A percentile compares a stretch with the other conserved stretches of the same genome.
phyloP scores from a whole-genome alignment of 176 grass and related monocot species.

The Chloris gayana region DNA sequence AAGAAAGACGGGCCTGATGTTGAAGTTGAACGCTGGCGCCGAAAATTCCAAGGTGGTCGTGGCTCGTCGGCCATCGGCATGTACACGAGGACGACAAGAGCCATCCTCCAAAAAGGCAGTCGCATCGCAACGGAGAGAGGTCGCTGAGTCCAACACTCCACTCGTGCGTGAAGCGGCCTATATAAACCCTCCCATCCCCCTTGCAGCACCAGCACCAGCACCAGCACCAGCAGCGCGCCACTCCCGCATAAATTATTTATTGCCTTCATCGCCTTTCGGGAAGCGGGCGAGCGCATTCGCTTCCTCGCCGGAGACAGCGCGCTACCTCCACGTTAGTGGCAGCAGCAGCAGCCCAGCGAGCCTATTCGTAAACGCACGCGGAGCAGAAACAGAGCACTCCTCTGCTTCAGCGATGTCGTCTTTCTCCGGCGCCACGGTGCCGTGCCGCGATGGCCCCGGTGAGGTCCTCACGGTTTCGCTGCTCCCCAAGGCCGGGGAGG shows the following conservation, averaged over 20 bases:
- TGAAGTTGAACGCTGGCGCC: background rate
- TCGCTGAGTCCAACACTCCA: background rate
- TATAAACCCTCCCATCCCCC: slow-evolving; percentile 4
- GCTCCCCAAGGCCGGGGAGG: slow-evolving; percentile 35
- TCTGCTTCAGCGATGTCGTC: slow-evolving; percentile 45
- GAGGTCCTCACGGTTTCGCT: slow-evolving; percentile 12
- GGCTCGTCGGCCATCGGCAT: background rate
- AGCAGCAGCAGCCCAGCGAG: background rate
- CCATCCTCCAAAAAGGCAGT: background rate
- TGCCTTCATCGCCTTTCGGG: background rate
- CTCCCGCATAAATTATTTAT: background rate
- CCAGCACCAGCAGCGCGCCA: background rate
- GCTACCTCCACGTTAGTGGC: background rate
- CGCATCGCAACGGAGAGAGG: background rate
- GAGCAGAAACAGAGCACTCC: slow-evolving; percentile 6
- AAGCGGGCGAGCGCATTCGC: slow-evolving; percentile 2
- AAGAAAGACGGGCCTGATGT: slow-evolving; percentile 11
- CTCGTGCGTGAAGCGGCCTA: slow-evolving; percentile 1
- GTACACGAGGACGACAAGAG: background rate
- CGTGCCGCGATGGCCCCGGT: slow-evolving; percentile 6
- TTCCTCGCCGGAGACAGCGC: slow-evolving; percentile 51
- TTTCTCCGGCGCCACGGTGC: slow-evolving; percentile 1
- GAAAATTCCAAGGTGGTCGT: slow-evolving; percentile 20
- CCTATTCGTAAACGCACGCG: background rate
- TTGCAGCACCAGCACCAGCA: background rate